Percentiles rank a stretch among this genome's conserved stretches.
These are phyloP conservation scores for Suillus clintonianus DNA, from an alignment of 768 basidiomycete genomes.

Conservation along the genomic window DNA sequence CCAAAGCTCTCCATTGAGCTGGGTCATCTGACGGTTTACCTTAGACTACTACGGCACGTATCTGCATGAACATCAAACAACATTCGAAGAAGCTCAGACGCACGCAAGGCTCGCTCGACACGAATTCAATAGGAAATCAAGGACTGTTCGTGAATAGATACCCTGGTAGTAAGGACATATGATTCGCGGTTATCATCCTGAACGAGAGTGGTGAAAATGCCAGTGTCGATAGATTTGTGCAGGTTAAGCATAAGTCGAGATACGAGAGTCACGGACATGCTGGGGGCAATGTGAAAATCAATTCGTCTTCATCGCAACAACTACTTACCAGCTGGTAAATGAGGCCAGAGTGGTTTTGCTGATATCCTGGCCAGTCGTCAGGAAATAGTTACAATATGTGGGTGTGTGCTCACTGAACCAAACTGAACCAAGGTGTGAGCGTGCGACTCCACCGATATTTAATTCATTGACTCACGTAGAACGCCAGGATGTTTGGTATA, in stretches of 20 bases:
- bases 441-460: neutral
- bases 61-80: neutral
- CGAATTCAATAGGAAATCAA: neutral
- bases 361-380: neutral
- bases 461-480: constrained; percentile 30
- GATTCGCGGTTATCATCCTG: neutral
- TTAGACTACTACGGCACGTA: neutral
- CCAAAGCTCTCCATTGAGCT: neutral
- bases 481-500: constrained; percentile 46
- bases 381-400: neutral
- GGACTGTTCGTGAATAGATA: neutral
- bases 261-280: constrained; percentile 53
- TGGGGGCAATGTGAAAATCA: constrained; percentile 13
- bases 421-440: neutral
- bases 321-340: neutral
- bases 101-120: neutral
- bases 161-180: neutral
- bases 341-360: neutral
- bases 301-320: neutral
- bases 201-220: constrained; percentile 2
- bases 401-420: neutral
- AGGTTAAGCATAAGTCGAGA: constrained; percentile 60
- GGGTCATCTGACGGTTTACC: neutral
- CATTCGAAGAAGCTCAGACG: neutral
- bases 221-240: constrained; percentile 37